A percentile compares a stretch with the other conserved stretches of the same genome.
phyloP scores from a whole-genome alignment of 2,329 filamentous ascomycete species.

The Sclerotinia sclerotiorum region DNA sequence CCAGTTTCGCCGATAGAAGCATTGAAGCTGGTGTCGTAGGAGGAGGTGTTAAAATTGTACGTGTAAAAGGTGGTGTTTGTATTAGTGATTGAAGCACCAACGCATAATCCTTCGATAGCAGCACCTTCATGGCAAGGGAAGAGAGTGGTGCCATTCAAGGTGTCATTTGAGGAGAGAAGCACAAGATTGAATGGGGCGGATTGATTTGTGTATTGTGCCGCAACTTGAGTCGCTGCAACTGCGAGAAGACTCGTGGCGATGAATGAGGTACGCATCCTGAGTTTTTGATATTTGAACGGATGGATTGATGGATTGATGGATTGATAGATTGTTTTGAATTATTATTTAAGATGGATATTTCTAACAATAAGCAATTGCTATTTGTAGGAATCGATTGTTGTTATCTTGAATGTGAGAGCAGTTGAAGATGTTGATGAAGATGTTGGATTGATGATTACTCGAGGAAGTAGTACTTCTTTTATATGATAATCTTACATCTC shows the following conservation, averaged over 20 bases:
- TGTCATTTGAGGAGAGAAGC: constrained; percentile 43
- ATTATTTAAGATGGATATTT: neutral
- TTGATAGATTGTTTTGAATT: neutral
- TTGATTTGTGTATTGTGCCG: constrained; percentile 40
- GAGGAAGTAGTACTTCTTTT: neutral
- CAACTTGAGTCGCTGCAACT: constrained; percentile 28
- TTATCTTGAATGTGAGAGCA: neutral
- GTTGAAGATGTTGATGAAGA: neutral
- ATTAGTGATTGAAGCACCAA: constrained; percentile 30
- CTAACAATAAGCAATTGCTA: neutral
- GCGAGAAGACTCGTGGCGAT: constrained; percentile 29
- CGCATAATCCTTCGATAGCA: constrained; percentile 49
- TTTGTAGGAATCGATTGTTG: neutral
- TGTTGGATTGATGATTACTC: neutral
- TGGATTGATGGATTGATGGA: too few species aligned
- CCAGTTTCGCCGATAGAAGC: constrained; percentile 32
- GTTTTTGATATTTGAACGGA: neutral
- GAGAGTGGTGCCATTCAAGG: constrained; percentile 44
- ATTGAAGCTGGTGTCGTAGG: constrained; percentile 22
- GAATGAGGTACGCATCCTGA: constrained; percentile 32
- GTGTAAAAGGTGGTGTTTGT: constrained; percentile 28
- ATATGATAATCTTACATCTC: neutral
- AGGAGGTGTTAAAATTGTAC: constrained; percentile 35
- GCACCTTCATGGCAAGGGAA: constrained; percentile 50
- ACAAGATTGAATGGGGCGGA: constrained; percentile 48